Base-by-base conservation (phyloP, 2,329 filamentous ascomycete genomes). In the Plenodomus tracheiphilus region DNA sequence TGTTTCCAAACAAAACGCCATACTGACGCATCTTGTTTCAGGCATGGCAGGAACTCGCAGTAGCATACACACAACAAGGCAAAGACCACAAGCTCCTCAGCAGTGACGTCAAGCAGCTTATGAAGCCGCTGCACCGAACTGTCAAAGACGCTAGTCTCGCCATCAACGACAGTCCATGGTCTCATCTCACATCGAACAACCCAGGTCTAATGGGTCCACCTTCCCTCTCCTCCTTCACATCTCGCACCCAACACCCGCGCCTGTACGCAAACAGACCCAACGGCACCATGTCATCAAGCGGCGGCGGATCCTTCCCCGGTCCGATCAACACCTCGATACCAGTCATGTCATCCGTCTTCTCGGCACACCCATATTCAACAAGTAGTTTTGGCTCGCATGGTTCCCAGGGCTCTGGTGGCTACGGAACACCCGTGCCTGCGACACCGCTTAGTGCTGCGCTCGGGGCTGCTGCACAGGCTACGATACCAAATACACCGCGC, bases 361-460 rank as follows among this genome's bases (percentile, higher is more conserved):
- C 66, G 5, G 51, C 62, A 7, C 60, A 65, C 30, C 59, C 57
- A 4, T 68, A 66, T 46, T 58, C 66, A 7, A 62, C 60, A 10
- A 45, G 56, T 4, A 68, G 62, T 44, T 44, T 70, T 20, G 52
- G 60, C 16, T 65, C 64, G 11, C 58, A 63, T 21, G 52, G 60
- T 17, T 65, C 64, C 13, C 58, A 63, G 43, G 61, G 64, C 21
- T 68, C 66, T 16, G 63, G 56, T 41, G 80, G 77, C 11, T 81
- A 81, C 39, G 77, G 79, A 18, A 75, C 81, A 9, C 78, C 82
- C 10, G 75, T 91, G 32, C 91, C 92, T 8, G 91, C 94, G 64
- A 97, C 92, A 1, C 92, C 93, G 7, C 82, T 96, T 53, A 94
- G 89, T 61, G 92, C 91, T 15, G 92, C 92, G 1, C 79, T 97